Evolutionary conservation across 768 basidiomycete genomes (phyloP), one percentile per base, ranked within the genome.

Genomic region (Suillus alpinus): DNA sequence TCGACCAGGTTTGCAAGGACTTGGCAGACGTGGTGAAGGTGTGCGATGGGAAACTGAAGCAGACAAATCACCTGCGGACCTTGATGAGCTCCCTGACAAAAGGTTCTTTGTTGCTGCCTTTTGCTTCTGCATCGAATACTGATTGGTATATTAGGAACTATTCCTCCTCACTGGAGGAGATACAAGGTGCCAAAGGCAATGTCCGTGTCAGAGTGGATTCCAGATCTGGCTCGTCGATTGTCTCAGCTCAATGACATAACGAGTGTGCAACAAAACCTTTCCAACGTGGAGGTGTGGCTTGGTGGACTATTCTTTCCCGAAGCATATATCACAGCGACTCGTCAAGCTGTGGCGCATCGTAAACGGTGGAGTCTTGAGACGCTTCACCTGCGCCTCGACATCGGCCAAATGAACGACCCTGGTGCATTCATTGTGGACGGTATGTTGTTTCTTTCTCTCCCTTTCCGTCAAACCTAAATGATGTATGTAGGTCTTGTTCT

Each of bases 251-350:
- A 94, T 57, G 75, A 77, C 36, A 86, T 98, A 59, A 74, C 73
- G 18, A 44, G 64, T n/a, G 71, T 76, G 74, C 71, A 75, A 14
- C 86, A 88, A 63, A 86, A 81, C 68, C 75, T 89, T 63, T 81
- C 78, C 64, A 80, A 91, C 66, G 77, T 91, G 51, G 86, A 92
- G 73, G 91, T 97, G 49, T 94, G 93, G 91, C 84, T 98, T 14
- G 95, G 96, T 26, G 92, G 93, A 0, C 74, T 99, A 59, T 98
- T 98, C 83, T 95, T 92, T 83, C 97, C 96, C 0, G 93, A 95
- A 69, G 95, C 95, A 3, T 98, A 94, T 71, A 83, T 98, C 67
- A 98, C 96, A 0, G 96, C 96, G 2, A 95, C 94, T 2, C 83
- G 96, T 56, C 96, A 99, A 74, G 87, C 92, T n/a, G 91, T 95